Evolutionary conservation across 2,329 filamentous ascomycete species (phyloP).

Genomic region (Didymella keratinophila): DNA sequence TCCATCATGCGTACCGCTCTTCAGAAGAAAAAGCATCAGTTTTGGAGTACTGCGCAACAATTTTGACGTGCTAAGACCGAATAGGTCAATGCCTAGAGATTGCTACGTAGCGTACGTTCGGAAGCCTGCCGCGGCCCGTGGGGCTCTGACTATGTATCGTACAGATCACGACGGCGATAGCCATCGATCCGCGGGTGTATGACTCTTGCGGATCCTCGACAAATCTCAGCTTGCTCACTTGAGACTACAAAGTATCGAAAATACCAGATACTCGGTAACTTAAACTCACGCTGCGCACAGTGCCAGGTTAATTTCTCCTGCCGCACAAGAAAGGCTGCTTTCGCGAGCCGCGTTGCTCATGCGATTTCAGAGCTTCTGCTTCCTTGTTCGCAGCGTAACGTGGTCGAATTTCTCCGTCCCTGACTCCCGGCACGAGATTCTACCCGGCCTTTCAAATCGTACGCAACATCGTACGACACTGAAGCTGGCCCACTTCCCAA

Average conservation of each 20-base stretch:
- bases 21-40: no score
- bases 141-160: slow-evolving; percentile 4
- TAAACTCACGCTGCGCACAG: slow-evolving; percentile 9
- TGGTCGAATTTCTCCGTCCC: neutral
- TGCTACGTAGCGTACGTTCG: slow-evolving; percentile 1
- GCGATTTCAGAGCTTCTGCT: slow-evolving; percentile 1
- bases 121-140: slow-evolving; percentile 13
- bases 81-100: neutral
- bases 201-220: slow-evolving; percentile 11
- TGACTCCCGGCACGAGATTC: neutral
- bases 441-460: neutral
- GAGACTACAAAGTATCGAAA: slow-evolving; percentile 19
- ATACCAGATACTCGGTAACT: slow-evolving; percentile 18
- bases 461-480: neutral
- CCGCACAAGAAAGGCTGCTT: slow-evolving; percentile 10
- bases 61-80: neutral
- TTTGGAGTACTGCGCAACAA: neutral
- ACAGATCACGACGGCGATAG: slow-evolving; percentile 10
- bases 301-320: slow-evolving; percentile 4
- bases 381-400: slow-evolving; percentile 3
- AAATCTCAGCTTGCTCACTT: slow-evolving; percentile 14
- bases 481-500: neutral
- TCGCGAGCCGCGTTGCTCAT: slow-evolving; percentile 14
- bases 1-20: neutral
- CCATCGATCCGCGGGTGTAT: slow-evolving; percentile 12